Evolutionary conservation across 306 rosid species (phyloP), one percentile per base, ranked within the genome.

Genomic region (Bauhinia variegata): DNA sequence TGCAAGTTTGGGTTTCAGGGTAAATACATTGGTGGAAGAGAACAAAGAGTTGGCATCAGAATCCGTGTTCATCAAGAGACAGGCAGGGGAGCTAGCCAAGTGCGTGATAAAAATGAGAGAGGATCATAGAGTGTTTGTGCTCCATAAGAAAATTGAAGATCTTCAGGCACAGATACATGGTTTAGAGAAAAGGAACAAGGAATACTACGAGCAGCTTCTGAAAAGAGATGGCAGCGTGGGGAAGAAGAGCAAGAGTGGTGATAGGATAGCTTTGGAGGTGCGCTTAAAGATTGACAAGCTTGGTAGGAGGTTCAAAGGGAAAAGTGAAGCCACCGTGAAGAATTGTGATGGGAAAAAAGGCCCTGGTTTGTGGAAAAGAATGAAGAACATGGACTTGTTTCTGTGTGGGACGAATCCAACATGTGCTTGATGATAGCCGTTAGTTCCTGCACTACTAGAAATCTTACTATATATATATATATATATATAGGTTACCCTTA

Each of bases 161-260:
- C 95, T 95, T 46, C 97, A 95, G 63, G 86, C 81, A 0, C 97
- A 95, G 78, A 85, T 95, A 14, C 74, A 82, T 68, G 93, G 95
- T 2, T 75, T 95, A 79, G 99, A 95, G 83, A 89, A 83, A 84
- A 82, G 91, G 79, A 93, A 93, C 80, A 83, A 80, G 54, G 96
- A 89, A 71, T 93, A 89, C 60, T 79, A 81, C 50, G 89, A 86
- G 74, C 88, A 81, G 82, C 86, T 84, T 18, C 63, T 81, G 67
- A 82, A 63, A 39, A 69, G 55, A 61, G 86, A 82, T 56, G 47
- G 76, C 14, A 33, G 48, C 14, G 15, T 19, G 10, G 47, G n/a
- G 6, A 73, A 33, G 48, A 71, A 75, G 39, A 75, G 72, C 38
- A 74, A 70, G 38, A 69, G 41, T 32, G 58, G 39, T 30, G 74